phyloP scores from a whole-genome alignment of 176 grass and related monocot genomes.

The Otatea glauca region DNA sequence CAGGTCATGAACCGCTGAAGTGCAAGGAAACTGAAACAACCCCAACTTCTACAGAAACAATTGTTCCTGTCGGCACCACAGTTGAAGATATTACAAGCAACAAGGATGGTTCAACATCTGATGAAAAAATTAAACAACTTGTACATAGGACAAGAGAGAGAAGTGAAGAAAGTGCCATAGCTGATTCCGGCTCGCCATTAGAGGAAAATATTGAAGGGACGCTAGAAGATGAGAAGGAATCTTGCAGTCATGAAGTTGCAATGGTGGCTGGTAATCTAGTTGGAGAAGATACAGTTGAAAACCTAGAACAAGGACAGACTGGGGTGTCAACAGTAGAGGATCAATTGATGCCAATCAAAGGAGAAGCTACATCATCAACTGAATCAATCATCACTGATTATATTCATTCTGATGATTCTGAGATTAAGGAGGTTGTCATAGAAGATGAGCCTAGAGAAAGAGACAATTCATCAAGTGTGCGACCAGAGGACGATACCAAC shows the following conservation, averaged over 20 bases:
- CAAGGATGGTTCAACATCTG: conserved; percentile 25
- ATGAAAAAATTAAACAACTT: conserved; percentile 21
- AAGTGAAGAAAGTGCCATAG: conserved; percentile 18
- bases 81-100: conserved; percentile 41
- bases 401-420: conserved; percentile 54
- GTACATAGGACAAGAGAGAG: conserved; percentile 1
- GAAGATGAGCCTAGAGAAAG: conserved; percentile 45
- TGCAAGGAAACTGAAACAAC: conserved; percentile 26
- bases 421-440: conserved; percentile 47
- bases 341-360: conserved; percentile 30
- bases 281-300: conserved; percentile 35
- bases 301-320: conserved; percentile 33
- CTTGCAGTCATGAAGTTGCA: conserved; percentile 34
- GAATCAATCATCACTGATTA: conserved; percentile 42
- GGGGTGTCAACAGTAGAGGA: conserved; percentile 29
- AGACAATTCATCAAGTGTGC: conserved; percentile 18
- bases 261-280: conserved; percentile 30
- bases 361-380: conserved; percentile 42
- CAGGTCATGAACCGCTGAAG: conserved; percentile 31
- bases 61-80: neutral
- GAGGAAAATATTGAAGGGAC: conserved; percentile 35
- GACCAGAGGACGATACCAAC: conserved; percentile 27
- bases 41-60: conserved; percentile 7
- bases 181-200: neutral
- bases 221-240: conserved; percentile 36